phyloP scores from a whole-genome alignment of 2,329 filamentous ascomycete species.

The Diaporthe nobilis region DNA sequence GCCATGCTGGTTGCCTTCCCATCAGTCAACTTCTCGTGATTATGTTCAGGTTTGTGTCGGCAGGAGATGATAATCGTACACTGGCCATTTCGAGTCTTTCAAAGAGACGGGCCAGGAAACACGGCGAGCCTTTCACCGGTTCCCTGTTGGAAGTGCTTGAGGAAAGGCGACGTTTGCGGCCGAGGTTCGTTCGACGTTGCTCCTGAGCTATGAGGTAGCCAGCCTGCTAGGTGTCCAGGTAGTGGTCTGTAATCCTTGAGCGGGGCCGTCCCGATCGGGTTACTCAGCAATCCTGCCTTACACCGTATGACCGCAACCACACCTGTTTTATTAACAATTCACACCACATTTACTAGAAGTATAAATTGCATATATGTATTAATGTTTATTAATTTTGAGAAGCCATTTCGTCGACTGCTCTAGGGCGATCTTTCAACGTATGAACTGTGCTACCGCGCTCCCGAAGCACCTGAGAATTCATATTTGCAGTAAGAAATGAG shows the following conservation, averaged over 20 bases:
- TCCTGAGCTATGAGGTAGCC: not conserved
- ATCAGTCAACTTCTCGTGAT: constrained; percentile 41
- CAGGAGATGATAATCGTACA: constrained; percentile 29
- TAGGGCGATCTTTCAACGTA: not conserved
- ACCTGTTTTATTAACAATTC: not conserved
- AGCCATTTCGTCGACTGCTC: too few relatives aligned
- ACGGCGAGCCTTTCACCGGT: constrained; percentile 6
- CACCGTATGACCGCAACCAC: not conserved
- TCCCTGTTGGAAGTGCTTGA: constrained; percentile 5
- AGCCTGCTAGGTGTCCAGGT: not conserved
- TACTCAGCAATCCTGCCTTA: not conserved
- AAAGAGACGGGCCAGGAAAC: not conserved
- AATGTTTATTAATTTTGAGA: too few relatives aligned
- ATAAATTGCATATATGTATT: too few relatives aligned
- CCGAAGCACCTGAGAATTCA: not conserved
- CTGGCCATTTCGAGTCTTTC: constrained; percentile 40
- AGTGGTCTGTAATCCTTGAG: not conserved
- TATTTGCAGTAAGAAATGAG: not conserved
- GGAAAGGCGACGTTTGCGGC: constrained; percentile 16
- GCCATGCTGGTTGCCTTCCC: constrained; percentile 76
- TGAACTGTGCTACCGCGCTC: too few relatives aligned
- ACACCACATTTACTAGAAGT: too few relatives aligned
- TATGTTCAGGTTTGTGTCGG: constrained; percentile 14
- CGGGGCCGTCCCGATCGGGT: not conserved
- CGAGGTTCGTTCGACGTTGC: not conserved